phyloP scores from a whole-genome alignment of 257 asterid genomes.

The Petrea volubilis region DNA sequence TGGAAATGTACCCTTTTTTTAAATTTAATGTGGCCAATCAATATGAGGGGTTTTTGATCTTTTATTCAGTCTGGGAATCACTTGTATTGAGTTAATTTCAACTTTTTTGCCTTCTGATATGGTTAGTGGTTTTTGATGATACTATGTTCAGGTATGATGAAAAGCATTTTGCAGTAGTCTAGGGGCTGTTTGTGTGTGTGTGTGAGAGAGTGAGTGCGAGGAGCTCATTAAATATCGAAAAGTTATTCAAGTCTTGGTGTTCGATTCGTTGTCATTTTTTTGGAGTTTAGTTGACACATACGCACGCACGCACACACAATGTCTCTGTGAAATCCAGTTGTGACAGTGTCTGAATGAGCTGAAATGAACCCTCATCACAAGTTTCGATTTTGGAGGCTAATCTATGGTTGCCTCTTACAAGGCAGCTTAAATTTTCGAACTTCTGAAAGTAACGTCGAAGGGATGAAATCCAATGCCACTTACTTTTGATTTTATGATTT shows the following conservation, averaged over 20 bases:
- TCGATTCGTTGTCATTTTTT: no score
- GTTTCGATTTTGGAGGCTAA: background rate
- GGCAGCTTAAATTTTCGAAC: background rate
- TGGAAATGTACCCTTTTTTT: background rate
- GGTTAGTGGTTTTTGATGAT: background rate
- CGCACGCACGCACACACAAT: no score
- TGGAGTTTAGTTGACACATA: no score
- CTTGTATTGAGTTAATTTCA: background rate
- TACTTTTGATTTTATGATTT: background rate
- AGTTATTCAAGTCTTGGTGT: no score
- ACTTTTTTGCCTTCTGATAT: background rate
- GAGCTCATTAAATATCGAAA: no score
- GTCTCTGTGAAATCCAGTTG: background rate
- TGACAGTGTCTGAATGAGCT: background rate
- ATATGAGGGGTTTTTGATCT: no score
- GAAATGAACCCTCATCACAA: background rate
- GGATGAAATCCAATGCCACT: no score
- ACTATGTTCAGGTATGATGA: background rate
- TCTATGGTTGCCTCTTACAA: background rate
- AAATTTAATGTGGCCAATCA: no score
- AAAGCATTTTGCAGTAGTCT: background rate
- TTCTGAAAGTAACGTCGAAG: background rate
- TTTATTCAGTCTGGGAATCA: no score
- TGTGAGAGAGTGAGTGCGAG: no score
- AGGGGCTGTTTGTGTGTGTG: background rate